A percentile compares a stretch with the other conserved stretches of the same genome.
Conservation (phyloP, 2,329 filamentous ascomycete species). For the Anthostomella pinea region DNA sequence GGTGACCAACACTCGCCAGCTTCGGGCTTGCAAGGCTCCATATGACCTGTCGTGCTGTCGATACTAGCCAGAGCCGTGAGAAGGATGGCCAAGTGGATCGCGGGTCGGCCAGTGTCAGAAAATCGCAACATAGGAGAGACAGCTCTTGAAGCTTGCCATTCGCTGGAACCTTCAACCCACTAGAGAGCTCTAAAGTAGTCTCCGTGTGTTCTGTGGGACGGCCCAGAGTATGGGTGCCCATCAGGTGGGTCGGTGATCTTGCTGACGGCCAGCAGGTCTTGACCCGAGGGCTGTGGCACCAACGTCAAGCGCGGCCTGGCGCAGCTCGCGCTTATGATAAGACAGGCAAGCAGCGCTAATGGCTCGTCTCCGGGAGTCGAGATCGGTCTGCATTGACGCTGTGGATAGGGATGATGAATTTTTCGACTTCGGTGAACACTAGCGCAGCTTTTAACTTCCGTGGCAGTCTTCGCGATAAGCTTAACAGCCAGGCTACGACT, state of each 20-base stretch:
- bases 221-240: no score
- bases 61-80: conserved; percentile 4
- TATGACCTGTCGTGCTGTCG: conserved; percentile 5
- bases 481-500: conserved; percentile 9
- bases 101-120: conserved; percentile 9
- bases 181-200: conserved; percentile 9
- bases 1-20: conserved; percentile 6
- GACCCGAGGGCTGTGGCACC: conserved; percentile 10
- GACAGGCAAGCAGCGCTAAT: conserved; percentile 8
- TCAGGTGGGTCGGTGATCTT: conserved; percentile 4
- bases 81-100: conserved; percentile 5
- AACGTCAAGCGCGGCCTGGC: conserved; percentile 17
- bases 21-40: conserved; percentile 1
- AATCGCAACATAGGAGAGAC: conserved; percentile 6
- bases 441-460: no score
- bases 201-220: conserved; percentile 1
- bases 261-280: conserved; percentile 6
- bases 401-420: no score
- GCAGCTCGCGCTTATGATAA: conserved; percentile 21
- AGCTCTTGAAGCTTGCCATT: conserved; percentile 11
- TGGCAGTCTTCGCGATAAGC: conserved; percentile 5
- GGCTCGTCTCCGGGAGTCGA: conserved; percentile 6
- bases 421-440: no score
- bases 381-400: background rate
- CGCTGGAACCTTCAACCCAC: conserved; percentile 12